Percentiles rank a stretch among this genome's conserved stretches.
Conservation (phyloP, 2,329 filamentous ascomycete genomes). For the Pyrenophora graminea region DNA sequence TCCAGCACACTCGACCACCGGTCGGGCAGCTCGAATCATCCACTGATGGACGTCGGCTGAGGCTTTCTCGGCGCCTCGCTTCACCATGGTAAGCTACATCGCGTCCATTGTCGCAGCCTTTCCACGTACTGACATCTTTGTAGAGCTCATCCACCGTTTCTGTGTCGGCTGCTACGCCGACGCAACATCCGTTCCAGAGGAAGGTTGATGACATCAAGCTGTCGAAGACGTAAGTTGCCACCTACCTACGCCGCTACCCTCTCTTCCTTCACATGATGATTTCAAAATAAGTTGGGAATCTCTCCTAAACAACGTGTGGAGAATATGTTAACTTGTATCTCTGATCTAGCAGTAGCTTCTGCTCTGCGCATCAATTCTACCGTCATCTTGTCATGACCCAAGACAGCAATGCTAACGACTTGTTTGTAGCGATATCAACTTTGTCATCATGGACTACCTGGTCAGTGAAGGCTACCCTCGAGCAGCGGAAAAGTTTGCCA, state of each 20-base stretch:
- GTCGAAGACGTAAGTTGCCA: constrained; percentile 77
- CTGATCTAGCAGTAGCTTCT: constrained; percentile 56
- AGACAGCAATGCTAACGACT: constrained; percentile 30
- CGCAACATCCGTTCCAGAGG: constrained; percentile 75
- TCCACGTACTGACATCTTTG: constrained; percentile 18
- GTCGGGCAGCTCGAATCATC: constrained; percentile 33
- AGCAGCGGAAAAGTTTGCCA: constrained; percentile 89
- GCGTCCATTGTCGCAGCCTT: constrained; percentile 13
- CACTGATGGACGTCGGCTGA: constrained; percentile 46
- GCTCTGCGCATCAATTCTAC: constrained; percentile 10
- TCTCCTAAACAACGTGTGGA: constrained; percentile 98
- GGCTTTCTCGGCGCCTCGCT: constrained; percentile 32
- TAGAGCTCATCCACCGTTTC: constrained; percentile 70
- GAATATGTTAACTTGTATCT: constrained; percentile 79
- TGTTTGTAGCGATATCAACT: constrained; percentile 81
- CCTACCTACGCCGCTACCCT: constrained; percentile 6
- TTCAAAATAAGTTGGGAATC: constrained; percentile 97
- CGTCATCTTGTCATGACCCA: background rate
- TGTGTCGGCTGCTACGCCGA: constrained; percentile 72
- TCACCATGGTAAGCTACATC: constrained; percentile 42
- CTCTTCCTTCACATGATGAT: constrained; percentile 69
- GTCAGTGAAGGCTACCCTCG: constrained; percentile 93
- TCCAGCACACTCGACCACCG: constrained; percentile 36
- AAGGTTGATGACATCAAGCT: constrained; percentile 83
- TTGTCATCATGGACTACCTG: constrained; percentile 93